Percentiles rank a stretch among this genome's conserved stretches.
Evolutionary conservation across 148 eudicot species (phyloP).

Genomic region (Agrostemma githago): DNA sequence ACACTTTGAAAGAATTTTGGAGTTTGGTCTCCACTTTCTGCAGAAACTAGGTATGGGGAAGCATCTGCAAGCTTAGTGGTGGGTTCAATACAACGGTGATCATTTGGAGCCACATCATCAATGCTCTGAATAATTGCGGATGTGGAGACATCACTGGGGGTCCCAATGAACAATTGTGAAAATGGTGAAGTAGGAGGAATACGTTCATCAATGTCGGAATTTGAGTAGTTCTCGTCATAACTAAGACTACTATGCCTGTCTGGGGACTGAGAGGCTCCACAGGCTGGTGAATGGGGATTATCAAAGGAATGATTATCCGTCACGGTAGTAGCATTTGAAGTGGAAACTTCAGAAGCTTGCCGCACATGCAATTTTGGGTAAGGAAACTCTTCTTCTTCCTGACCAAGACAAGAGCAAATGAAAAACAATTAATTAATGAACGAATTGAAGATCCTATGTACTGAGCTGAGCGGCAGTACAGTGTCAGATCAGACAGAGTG

Average conservation of each 20-base stretch:
- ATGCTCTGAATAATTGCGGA: constrained; percentile 18
- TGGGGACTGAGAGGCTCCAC: constrained; percentile 38
- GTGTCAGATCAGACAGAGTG: neutral
- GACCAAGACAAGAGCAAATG: constrained; percentile 14
- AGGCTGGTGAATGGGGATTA: constrained; percentile 32
- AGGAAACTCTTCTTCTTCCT: constrained; percentile 45
- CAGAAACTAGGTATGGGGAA: constrained; percentile 22
- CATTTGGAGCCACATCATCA: neutral
- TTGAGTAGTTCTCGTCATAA: constrained; percentile 53
- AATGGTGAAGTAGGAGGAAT: constrained; percentile 29
- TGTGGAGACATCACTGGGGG: constrained; percentile 31
- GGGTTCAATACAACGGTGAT: constrained; percentile 14
- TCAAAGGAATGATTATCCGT: constrained; percentile 36
- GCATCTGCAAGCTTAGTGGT: constrained; percentile 18
- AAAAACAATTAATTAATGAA: constrained; percentile 14
- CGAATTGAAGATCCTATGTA: constrained; percentile 11
- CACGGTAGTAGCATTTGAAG: constrained; percentile 32
- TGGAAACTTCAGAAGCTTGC: constrained; percentile 39
- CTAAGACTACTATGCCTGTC: constrained; percentile 52
- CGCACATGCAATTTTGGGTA: constrained; percentile 56
- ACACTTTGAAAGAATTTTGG: constrained; percentile 16
- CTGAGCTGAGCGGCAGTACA: no score
- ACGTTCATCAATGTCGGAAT: constrained; percentile 48
- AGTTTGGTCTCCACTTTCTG: constrained; percentile 28
- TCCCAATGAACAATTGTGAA: constrained; percentile 28